A percentile compares a stretch with the other conserved stretches of the same genome.
Conservation (phyloP, 768 basidiomycete species). For the Inosperma sp. region DNA sequence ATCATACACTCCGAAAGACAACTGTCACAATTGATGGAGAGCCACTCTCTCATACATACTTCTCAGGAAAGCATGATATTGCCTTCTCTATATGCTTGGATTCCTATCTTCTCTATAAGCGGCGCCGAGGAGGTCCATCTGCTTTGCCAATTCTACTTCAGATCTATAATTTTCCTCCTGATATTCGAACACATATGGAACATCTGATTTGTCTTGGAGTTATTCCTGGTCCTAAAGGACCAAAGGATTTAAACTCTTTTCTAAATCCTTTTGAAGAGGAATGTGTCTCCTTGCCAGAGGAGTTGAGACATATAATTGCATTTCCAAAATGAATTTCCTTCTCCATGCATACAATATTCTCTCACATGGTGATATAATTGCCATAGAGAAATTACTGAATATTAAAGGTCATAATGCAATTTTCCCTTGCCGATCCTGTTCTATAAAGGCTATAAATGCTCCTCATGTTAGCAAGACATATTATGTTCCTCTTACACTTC, state of each 20-base stretch:
- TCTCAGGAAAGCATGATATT: slow-evolving; percentile 10
- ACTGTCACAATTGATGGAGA: slow-evolving; percentile 10
- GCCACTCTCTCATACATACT: slow-evolving; percentile 6
- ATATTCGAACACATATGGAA: slow-evolving; percentile 27
- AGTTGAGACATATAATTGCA: slow-evolving; percentile 26
- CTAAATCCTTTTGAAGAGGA: slow-evolving; percentile 34
- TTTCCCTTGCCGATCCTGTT: slow-evolving; percentile 32
- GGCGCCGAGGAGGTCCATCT: slow-evolving; percentile 8
- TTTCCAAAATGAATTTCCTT: slow-evolving; percentile 18
- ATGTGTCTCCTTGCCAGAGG: slow-evolving; percentile 28
- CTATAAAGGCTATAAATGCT: slow-evolving; percentile 26
- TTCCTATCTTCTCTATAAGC: slow-evolving; percentile 13
- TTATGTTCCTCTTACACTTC: slow-evolving; percentile 21
- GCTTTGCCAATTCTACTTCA: slow-evolving; percentile 34
- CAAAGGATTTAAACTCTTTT: slow-evolving; percentile 38
- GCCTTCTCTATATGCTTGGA: slow-evolving; percentile 12
- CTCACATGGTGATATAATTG: slow-evolving; percentile 31
- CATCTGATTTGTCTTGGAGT: slow-evolving; percentile 35
- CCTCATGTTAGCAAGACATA: slow-evolving; percentile 12
- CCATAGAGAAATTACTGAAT: slow-evolving; percentile 26
- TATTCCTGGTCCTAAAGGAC: slow-evolving; percentile 39
- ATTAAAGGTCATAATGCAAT: slow-evolving; percentile 36
- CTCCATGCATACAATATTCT: slow-evolving; percentile 28
- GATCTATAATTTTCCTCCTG: slow-evolving; percentile 42
- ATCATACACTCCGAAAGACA: background rate